Base-by-base conservation (phyloP, 352 stramenopile species). In the Thraustochytrium sp. region DNA sequence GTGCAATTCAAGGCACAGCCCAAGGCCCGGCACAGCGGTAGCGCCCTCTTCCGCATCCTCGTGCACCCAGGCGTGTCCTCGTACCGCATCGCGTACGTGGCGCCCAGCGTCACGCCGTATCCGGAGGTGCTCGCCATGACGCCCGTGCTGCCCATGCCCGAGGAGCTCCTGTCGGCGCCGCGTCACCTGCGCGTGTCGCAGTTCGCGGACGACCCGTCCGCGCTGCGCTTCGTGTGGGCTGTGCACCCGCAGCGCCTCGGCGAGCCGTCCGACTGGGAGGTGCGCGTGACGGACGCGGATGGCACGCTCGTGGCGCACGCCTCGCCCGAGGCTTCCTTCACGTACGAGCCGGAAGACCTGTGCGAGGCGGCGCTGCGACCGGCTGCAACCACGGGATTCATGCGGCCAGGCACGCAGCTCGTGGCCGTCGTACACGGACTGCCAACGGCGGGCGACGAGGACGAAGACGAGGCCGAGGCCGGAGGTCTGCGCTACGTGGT, bases 71-170 rank as follows among this genome's bases (percentile, higher is more conserved):
- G 68, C 46, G 68, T 44, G 21, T 11, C 16, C 5, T 42, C 13
- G 13, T 80, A 80, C 49, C 68, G 68, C n/a, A 2, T 80, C 37
- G 68, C 68, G 9, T 80, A 75, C 38, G 31, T 80, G 13, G 9
- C 31, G 18, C 48, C 68, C 21, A 38, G 36, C 48, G 46, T 63
- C 8, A 9, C 40, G 49, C 68, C 68, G 21, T 80, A 80, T 34
- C 68, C 68, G 13, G 68, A 80, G 51, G 51, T 80, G 23, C 34
- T 55, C 18, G 68, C 68, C n/a, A 72, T 80, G 48, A 38, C 63
- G 23, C 23, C n/a, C 46, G 23, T 75, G 1, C 59, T 75, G 11
- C n/a, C 16, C 26, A 34, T 75, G 5, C 63, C 63, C 18, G 36
- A 49, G 5, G 2, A 44, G 9, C 68, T 80, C 8, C 18, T 80